Evolutionary conservation across 2,329 filamentous ascomycete genomes (phyloP).

Genomic region (Cryphonectria parasitica): DNA sequence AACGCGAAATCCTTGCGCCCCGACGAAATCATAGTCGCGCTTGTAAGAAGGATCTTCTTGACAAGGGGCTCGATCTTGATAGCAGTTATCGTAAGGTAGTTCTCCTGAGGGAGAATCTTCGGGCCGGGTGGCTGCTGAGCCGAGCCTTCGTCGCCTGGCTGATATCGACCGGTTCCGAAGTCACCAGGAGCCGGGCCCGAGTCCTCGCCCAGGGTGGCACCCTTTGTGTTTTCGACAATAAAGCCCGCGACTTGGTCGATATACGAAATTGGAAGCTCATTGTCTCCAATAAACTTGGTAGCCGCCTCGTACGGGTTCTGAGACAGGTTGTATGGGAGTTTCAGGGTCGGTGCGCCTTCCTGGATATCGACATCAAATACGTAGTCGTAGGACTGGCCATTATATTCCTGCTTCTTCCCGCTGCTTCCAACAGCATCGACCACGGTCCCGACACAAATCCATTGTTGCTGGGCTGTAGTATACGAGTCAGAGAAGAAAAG

Average conservation of each 20-base stretch:
- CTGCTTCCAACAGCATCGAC: conserved; percentile 86
- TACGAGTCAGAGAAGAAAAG: conserved; percentile 33
- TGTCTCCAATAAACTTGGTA: conserved; percentile 86
- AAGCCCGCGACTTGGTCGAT: conserved; percentile 92
- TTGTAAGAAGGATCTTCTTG: conserved; percentile 77
- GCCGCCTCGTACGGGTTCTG: conserved; percentile 93
- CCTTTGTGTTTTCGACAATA: conserved; percentile 87
- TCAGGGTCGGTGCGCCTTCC: conserved; percentile 88
- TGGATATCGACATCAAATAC: conserved; percentile 97
- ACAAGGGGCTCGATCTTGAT: conserved; percentile 74
- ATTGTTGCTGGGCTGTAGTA: conserved; percentile 62
- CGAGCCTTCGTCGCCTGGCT: conserved; percentile 64
- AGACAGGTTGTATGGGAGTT: conserved; percentile 90
- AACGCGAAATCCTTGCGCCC: conserved; percentile 76
- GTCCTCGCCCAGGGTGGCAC: conserved; percentile 75
- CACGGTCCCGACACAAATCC: conserved; percentile 91
- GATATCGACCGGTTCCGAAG: conserved; percentile 78
- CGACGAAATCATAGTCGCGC: conserved; percentile 70
- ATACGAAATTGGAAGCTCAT: conserved; percentile 85
- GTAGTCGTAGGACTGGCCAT: conserved; percentile 90
- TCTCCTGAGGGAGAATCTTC: conserved; percentile 75
- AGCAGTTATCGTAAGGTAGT: conserved; percentile 76
- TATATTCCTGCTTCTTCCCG: conserved; percentile 74
- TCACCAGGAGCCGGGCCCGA: conserved; percentile 60
- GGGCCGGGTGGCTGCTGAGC: conserved; percentile 45